Evolutionary conservation across 768 basidiomycete genomes (phyloP).

Genomic region (Naganishia friedmannii): DNA sequence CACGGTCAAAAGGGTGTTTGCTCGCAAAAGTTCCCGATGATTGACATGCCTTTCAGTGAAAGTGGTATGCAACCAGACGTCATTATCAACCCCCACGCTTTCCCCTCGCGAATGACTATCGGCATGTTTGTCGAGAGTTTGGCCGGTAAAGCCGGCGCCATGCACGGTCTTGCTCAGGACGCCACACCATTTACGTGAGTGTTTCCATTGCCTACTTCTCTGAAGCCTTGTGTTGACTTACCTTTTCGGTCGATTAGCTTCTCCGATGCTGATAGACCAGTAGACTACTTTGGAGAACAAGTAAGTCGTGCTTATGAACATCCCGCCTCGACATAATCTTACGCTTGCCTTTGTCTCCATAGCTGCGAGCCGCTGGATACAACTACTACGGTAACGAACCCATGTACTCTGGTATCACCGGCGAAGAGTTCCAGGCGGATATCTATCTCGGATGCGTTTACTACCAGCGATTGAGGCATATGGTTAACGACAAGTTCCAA

Average conservation of each 20-base stretch:
- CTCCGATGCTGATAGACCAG: constrained; percentile 92
- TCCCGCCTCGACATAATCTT: not conserved
- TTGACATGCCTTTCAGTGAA: constrained; percentile 99
- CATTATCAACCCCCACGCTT: constrained; percentile 99
- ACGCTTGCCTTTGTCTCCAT: constrained; percentile 45
- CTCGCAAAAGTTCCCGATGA: constrained; percentile 95
- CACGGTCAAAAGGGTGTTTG: constrained; percentile 99
- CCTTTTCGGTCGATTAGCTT: constrained; percentile 59
- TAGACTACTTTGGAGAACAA: constrained; percentile 87
- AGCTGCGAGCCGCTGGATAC: constrained; percentile 87
- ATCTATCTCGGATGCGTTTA: constrained; percentile 98
- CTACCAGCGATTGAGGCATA: constrained; percentile 96
- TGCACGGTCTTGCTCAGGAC: constrained; percentile 98
- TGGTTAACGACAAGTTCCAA: constrained; percentile 99
- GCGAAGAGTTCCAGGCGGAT: constrained; percentile 96
- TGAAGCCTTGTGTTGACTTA: not conserved
- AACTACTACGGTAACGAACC: constrained; percentile 99
- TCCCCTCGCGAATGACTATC: constrained; percentile 99
- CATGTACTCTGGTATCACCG: constrained; percentile 99
- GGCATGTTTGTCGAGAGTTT: constrained; percentile 99
- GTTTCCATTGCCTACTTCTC: constrained; percentile 4
- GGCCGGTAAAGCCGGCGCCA: constrained; percentile 98
- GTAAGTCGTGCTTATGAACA: constrained; percentile 5
- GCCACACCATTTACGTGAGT: constrained; percentile 94
- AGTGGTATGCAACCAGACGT: constrained; percentile 98